A percentile compares a stretch with the other conserved stretches of the same genome.
These are phyloP conservation scores for Podila horticola DNA, from an alignment of 192 early-diverging fungal species.

Conservation along the genomic window DNA sequence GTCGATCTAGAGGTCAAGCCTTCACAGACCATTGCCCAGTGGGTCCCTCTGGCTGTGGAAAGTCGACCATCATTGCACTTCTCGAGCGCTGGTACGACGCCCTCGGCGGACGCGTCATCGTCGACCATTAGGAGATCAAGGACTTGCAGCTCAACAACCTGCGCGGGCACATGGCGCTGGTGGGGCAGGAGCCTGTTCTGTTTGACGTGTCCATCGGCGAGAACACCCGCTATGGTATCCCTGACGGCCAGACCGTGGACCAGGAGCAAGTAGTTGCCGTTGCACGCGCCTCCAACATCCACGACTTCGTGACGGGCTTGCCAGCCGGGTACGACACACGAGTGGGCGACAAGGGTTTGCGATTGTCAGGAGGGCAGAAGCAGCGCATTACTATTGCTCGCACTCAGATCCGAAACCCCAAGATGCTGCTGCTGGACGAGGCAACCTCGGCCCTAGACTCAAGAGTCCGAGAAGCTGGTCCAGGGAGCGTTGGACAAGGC, in stretches of 20 bases:
- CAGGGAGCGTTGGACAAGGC: conserved; percentile 78
- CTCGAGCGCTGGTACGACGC: conserved; percentile 69
- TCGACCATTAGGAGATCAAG: conserved; percentile 57
- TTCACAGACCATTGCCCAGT: conserved; percentile 80
- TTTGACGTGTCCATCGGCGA: conserved; percentile 51
- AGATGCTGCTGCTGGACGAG: conserved; percentile 78
- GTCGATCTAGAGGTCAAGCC: conserved; percentile 64
- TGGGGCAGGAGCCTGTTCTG: conserved; percentile 53
- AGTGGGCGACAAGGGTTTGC: conserved; percentile 68
- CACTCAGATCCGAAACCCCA: conserved; percentile 71
- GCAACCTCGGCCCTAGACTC: conserved; percentile 84
- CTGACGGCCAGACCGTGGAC: conserved; percentile 46
- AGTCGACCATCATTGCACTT: conserved; percentile 72
- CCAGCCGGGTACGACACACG: conserved; percentile 66
- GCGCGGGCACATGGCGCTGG: conserved; percentile 62
- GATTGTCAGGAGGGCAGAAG: conserved; percentile 72
- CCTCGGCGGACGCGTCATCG: conserved; percentile 47
- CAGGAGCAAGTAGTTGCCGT: conserved; percentile 57
- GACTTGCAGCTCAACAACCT: conserved; percentile 55
- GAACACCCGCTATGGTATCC: conserved; percentile 64
- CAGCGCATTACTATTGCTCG: conserved; percentile 78
- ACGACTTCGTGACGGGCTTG: conserved; percentile 57
- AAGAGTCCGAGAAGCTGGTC: conserved; percentile 75
- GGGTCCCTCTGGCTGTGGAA: conserved; percentile 76
- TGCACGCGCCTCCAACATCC: conserved; percentile 62